Base-by-base conservation (phyloP, 495 filamentous ascomycete species). In the Staphylotrichum tortipilum region DNA sequence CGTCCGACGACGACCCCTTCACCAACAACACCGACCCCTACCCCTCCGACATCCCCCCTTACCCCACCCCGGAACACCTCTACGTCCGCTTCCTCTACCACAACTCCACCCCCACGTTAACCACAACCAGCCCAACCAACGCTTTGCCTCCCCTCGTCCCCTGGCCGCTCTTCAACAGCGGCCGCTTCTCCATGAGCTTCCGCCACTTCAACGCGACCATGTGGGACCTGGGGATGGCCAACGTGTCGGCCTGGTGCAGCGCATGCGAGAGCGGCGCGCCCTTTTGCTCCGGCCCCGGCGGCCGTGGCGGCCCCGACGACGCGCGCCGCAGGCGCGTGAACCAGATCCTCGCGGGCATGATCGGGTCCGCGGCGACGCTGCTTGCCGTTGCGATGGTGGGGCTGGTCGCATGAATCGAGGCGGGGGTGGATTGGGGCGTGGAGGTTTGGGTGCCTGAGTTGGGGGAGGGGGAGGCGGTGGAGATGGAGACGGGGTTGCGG, bases 51-150 rank as follows among this genome's bases (percentile, higher is more conserved):
- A 23, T 14, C 22, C 7, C 18, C 18, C 49, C 19, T 0, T 65
- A 57, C 47, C 63, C 68, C 0, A 12, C 47, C 12, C 38, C 41
- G 0, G 48, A 64, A 15, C 49, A 67, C 6, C 54, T 71, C 18
- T 63, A 59, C 54, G 65, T 72, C 7, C 67, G 71, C 0, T 69
- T 72, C 33, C 47, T 70, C 15, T 74, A 67, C 56, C 66, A 63
- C 38, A 62, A 64, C 23, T 61, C 61, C 35, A 59, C 64, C 9
- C 63, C 26, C 6, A 2, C 6, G 6, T 28, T 10, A 5, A 18
- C 26, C 8, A 7, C 39, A 14, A 39, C 36, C 24, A 9, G 23
- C 18, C 22, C 19, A 57, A 2, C 31, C 31, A 0, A n/a, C 7
- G 3, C 15, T 0, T n/a, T n/a, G n/a, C n/a, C n/a, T n/a, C 22